phyloP scores from a whole-genome alignment of 1,284 basidiomycete species.

The Moesziomyces sp. region DNA sequence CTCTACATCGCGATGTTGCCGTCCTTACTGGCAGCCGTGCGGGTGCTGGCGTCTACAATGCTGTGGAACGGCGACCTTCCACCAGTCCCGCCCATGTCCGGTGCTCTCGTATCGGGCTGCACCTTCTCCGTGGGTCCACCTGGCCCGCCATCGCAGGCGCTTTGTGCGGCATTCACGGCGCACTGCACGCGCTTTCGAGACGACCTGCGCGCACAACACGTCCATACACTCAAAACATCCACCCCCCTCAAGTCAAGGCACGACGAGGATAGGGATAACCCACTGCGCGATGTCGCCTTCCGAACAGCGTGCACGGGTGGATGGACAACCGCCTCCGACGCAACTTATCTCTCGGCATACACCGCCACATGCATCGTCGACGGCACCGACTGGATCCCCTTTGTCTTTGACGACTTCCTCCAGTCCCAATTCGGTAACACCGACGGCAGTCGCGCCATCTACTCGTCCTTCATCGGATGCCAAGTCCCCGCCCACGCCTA shows the following conservation, averaged over 20 bases:
- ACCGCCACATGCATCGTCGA: conserved; percentile 37
- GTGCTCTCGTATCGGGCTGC: conserved; percentile 16
- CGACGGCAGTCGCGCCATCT: conserved; percentile 11
- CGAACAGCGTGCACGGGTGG: conserved; percentile 28
- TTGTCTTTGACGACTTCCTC: conserved; percentile 28
- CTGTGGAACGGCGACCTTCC: conserved; percentile 14
- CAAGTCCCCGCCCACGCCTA: conserved; percentile 29
- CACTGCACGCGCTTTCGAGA: conserved; percentile 16
- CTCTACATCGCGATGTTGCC: background rate
- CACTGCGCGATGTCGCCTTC: conserved; percentile 11
- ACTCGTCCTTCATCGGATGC: conserved; percentile 26
- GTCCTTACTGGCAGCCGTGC: background rate
- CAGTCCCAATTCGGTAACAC: conserved; percentile 11
- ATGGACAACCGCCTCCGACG: conserved; percentile 1
- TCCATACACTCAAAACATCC: conserved; percentile 16
- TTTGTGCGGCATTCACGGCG: conserved; percentile 29
- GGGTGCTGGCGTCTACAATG: background rate
- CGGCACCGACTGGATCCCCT: conserved; percentile 32
- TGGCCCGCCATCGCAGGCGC: conserved; percentile 9
- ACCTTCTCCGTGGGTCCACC: conserved; percentile 41
- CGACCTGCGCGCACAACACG: conserved; percentile 8
- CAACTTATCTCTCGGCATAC: conserved; percentile 18
- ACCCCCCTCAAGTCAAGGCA: background rate
- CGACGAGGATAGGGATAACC: conserved; percentile 13
- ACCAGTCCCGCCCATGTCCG: background rate